Percentiles rank a stretch among this genome's conserved stretches.
These are phyloP conservation scores for Trichoderma breve DNA, from an alignment of 2,329 filamentous ascomycete genomes.

Conservation along the genomic window DNA sequence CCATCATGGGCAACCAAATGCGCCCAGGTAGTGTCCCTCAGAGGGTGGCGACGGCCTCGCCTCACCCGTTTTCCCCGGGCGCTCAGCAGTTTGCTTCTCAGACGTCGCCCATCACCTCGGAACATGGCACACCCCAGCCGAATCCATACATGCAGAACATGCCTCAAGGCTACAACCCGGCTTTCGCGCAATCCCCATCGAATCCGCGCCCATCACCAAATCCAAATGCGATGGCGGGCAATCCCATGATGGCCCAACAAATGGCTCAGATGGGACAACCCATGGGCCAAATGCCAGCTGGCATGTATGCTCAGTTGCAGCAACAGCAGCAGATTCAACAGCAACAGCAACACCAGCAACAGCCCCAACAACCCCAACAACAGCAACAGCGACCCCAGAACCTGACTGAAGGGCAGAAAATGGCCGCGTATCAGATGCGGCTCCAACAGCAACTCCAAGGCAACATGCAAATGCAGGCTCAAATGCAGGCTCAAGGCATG, in stretches of 20 bases:
- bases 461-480: slow-evolving; percentile 49
- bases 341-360: slow-evolving; percentile 52
- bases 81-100: slow-evolving; percentile 69
- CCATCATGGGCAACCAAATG: slow-evolving; percentile 82
- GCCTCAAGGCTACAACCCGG: slow-evolving; percentile 56
- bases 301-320: slow-evolving; percentile 40
- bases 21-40: slow-evolving; percentile 69
- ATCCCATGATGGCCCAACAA: slow-evolving; percentile 56
- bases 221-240: slow-evolving; percentile 49
- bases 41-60: slow-evolving; percentile 86
- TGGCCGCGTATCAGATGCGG: slow-evolving; percentile 78
- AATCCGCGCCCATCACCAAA: slow-evolving; percentile 56
- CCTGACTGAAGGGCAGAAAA: slow-evolving; percentile 66
- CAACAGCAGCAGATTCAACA: slow-evolving; percentile 45
- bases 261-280: slow-evolving; percentile 48
- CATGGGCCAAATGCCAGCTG: slow-evolving; percentile 49
- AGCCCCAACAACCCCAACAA: slow-evolving; percentile 59
- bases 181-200: slow-evolving; percentile 56
- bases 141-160: slow-evolving; percentile 66
- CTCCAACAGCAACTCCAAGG: slow-evolving; percentile 71
- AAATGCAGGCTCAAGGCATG: slow-evolving; percentile 49
- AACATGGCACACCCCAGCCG: slow-evolving; percentile 74
- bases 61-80: slow-evolving; percentile 82
- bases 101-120: slow-evolving; percentile 72
- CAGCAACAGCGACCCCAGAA: slow-evolving; percentile 39